Conservation (phyloP, 495 filamentous ascomycete genomes). For the Annulohypoxylon maeteangense region DNA sequence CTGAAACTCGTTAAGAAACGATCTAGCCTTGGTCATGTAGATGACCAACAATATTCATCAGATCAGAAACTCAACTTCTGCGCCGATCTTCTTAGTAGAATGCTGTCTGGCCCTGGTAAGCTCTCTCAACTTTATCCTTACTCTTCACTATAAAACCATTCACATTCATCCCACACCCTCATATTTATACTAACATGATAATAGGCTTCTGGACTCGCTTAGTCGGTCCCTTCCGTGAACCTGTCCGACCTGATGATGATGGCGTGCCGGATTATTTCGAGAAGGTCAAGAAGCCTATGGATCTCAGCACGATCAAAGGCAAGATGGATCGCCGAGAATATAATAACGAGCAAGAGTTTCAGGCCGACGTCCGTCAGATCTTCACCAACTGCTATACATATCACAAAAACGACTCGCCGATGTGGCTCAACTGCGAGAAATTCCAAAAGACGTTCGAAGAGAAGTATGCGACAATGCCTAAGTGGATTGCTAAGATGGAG, state of each 20-base stretch:
- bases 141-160: background rate
- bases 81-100: constrained; percentile 60
- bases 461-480: constrained; percentile 59
- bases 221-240: constrained; percentile 62
- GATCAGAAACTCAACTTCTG: constrained; percentile 63
- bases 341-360: constrained; percentile 54
- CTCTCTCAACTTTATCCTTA: background rate
- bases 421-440: constrained; percentile 58
- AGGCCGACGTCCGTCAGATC: constrained; percentile 60
- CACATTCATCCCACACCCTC: background rate
- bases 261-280: constrained; percentile 61
- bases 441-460: constrained; percentile 63
- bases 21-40: constrained; percentile 25
- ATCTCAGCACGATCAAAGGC: constrained; percentile 59
- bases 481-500: constrained; percentile 61
- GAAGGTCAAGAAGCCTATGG: constrained; percentile 60
- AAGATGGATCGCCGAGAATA: constrained; percentile 61
- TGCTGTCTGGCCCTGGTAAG: constrained; percentile 64
- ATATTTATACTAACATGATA: constrained; percentile 12
- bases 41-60: constrained; percentile 47
- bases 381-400: constrained; percentile 62
- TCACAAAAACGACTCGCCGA: constrained; percentile 54
- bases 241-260: constrained; percentile 56
- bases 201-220: constrained; percentile 68
- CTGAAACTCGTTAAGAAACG: constrained; percentile 52